Percentiles rank a stretch among this genome's conserved stretches.
These are phyloP conservation scores for Tympanopsis confertula DNA, from an alignment of 2,329 filamentous ascomycete genomes.

Conservation along the genomic window DNA sequence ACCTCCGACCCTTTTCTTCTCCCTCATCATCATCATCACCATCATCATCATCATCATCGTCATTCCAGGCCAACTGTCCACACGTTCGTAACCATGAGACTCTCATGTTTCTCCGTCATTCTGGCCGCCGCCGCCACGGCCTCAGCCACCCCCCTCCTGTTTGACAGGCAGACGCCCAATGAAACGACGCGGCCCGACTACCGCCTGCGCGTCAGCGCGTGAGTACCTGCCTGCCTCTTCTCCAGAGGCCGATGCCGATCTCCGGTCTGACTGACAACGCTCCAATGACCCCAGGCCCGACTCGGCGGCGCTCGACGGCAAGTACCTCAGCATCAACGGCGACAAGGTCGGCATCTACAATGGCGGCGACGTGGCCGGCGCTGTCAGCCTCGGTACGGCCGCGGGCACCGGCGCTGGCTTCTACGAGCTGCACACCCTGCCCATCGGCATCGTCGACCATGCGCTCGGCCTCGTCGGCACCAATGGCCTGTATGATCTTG, in stretches of 20 bases:
- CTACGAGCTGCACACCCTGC: conserved; percentile 23
- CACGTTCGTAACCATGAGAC: neutral
- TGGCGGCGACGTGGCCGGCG: conserved; percentile 2
- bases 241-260: neutral
- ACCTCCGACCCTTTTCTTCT: too few species aligned
- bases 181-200: neutral
- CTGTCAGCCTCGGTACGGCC: conserved; percentile 16
- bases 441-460: conserved; percentile 20
- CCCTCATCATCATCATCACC: too few species aligned
- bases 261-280: conserved; percentile 2
- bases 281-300: conserved; percentile 5
- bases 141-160: neutral
- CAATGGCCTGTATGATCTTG: conserved; percentile 16
- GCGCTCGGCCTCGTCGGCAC: conserved; percentile 22
- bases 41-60: too few species aligned
- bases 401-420: conserved; percentile 12
- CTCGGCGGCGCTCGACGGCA: conserved; percentile 13
- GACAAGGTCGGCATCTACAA: conserved; percentile 18
- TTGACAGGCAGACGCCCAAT: neutral
- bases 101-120: neutral
- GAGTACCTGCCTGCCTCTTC: neutral
- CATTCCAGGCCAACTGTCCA: too few species aligned
- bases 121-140: neutral
- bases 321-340: conserved; percentile 15
- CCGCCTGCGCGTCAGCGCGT: neutral